These are phyloP conservation scores for Globisporangium abappressorium DNA, from an alignment of 352 stramenopile species.

Conservation along the genomic window DNA sequence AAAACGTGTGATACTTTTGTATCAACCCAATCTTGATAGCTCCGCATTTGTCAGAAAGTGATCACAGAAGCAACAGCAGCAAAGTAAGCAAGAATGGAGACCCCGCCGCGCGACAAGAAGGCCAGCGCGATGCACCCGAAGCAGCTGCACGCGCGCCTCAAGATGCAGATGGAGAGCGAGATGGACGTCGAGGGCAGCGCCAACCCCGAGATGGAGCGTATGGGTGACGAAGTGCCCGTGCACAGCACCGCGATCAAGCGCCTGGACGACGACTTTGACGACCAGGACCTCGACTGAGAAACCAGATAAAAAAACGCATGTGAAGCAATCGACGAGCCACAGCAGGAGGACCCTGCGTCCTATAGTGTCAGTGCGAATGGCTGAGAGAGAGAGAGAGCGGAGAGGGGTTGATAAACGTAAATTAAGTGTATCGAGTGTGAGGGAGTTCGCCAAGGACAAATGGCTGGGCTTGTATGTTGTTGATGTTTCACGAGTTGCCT, in stretches of 20 bases:
- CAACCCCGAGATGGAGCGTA: slow-evolving; percentile 50
- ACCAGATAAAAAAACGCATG: neutral
- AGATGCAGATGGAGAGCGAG: slow-evolving; percentile 72
- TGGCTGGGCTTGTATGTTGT: neutral
- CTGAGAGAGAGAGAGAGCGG: neutral
- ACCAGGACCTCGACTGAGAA: slow-evolving; percentile 67
- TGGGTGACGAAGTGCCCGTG: slow-evolving; percentile 63
- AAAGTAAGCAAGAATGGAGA: slow-evolving; percentile 45
- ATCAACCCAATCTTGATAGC: neutral
- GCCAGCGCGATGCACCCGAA: slow-evolving; percentile 30
- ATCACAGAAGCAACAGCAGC: neutral
- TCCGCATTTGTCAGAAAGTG: neutral
- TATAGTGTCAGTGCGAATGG: neutral
- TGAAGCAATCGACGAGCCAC: neutral
- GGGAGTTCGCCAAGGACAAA: neutral
- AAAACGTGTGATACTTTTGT: neutral
- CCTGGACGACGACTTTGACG: slow-evolving; percentile 72
- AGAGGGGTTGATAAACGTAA: neutral
- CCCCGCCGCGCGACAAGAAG: slow-evolving; percentile 52
- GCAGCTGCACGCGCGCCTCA: slow-evolving; percentile 65
- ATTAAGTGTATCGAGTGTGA: slow-evolving; percentile 2
- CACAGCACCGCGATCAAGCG: slow-evolving; percentile 51
- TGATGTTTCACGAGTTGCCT: neutral
- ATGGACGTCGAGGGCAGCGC: slow-evolving; percentile 46
- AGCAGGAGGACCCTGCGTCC: too few relatives aligned